phyloP scores from a whole-genome alignment of 306 rosid species.

The Cicer judaicum region DNA sequence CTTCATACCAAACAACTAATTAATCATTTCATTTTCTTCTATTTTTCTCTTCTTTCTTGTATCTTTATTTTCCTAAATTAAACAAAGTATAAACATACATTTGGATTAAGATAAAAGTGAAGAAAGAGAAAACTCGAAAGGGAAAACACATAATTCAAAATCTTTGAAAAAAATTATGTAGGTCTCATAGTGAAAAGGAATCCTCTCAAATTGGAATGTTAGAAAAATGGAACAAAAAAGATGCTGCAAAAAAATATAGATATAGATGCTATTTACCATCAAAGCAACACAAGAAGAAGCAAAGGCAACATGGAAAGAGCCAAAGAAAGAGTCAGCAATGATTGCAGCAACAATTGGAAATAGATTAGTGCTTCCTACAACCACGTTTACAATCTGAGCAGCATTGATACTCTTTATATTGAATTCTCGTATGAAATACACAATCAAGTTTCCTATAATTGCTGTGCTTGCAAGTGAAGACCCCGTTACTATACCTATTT shows the following conservation, averaged over 20 bases:
- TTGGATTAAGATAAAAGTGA: no score
- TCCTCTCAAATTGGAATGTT: no score
- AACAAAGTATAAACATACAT: no score
- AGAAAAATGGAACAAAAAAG: no score
- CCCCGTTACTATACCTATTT: slow-evolving; percentile 49
- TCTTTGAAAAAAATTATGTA: no score
- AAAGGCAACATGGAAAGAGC: slow-evolving; percentile 54
- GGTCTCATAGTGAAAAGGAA: no score
- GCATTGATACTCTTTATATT: slow-evolving; percentile 58
- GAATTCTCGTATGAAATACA: slow-evolving; percentile 52
- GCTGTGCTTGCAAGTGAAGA: slow-evolving; percentile 49
- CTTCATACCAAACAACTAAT: no score
- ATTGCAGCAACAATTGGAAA: slow-evolving; percentile 58
- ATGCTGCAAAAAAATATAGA: not conserved
- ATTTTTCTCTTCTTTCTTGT: no score
- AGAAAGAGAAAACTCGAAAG: no score
- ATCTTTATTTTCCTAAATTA: no score
- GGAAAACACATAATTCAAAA: no score
- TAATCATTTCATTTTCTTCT: no score
- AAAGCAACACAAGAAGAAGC: slow-evolving; percentile 41
- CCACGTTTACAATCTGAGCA: slow-evolving; percentile 52
- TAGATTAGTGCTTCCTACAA: slow-evolving; percentile 42
- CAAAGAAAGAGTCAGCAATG: slow-evolving; percentile 60
- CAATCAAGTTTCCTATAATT: slow-evolving; percentile 50
- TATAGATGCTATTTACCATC: slow-evolving; percentile 33